These are phyloP conservation scores for Penicillium herquei DNA, from an alignment of 495 filamentous ascomycete genomes.

Conservation along the genomic window DNA sequence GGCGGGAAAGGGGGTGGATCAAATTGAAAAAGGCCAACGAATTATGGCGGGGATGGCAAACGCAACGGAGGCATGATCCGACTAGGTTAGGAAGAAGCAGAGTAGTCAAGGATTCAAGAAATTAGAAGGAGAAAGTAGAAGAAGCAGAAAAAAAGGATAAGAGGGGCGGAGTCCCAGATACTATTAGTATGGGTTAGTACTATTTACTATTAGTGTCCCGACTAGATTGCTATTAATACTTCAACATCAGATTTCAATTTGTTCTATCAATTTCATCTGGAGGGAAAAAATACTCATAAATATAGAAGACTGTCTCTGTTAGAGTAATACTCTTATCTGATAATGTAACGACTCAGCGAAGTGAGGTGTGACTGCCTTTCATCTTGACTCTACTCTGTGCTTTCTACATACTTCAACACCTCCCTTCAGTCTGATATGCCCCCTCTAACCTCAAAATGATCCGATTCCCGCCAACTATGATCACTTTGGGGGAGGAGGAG, in stretches of 20 bases:
- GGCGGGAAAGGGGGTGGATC: conserved; percentile 1
- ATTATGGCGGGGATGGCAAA: conserved; percentile 40
- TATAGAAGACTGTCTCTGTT: background rate
- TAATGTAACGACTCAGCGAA: no score
- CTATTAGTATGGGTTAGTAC: conserved; percentile 14
- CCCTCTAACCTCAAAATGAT: conserved; percentile 44
- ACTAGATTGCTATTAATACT: conserved; percentile 5
- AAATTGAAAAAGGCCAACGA: conserved; percentile 19
- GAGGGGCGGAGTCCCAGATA: conserved; percentile 7
- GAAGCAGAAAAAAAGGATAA: conserved; percentile 18
- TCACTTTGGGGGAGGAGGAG: conserved; percentile 54
- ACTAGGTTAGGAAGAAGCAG: background rate
- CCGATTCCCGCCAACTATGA: conserved; percentile 50
- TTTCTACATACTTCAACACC: no score
- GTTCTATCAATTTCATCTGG: no score
- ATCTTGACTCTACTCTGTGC: background rate
- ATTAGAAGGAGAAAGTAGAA: conserved; percentile 15
- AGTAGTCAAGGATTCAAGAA: no score
- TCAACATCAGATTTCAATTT: background rate
- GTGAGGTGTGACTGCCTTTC: background rate
- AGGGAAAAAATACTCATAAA: background rate
- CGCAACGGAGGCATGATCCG: conserved; percentile 37
- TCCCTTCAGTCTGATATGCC: background rate
- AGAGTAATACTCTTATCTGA: no score
- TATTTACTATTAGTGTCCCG: no score